Conservation (phyloP, 2,329 filamentous ascomycete genomes). For the Monosporascus sp. region DNA sequence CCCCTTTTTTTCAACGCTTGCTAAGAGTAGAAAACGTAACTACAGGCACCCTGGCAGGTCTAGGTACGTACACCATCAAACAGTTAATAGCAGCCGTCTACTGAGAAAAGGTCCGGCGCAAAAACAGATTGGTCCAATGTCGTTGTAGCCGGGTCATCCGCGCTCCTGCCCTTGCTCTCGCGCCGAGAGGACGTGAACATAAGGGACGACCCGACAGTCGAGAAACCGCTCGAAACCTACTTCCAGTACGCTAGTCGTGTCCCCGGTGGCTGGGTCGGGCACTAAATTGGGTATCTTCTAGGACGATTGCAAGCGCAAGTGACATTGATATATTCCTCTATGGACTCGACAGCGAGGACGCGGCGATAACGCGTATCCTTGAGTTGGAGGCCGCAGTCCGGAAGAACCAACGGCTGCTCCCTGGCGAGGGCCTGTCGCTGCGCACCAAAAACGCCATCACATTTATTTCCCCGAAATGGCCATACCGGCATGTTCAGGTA, state of each 20-base stretch:
- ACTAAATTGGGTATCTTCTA: not conserved
- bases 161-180: not conserved
- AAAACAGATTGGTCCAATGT: slow-evolving; percentile 1
- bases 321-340: slow-evolving; percentile 1
- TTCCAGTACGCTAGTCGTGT: not conserved
- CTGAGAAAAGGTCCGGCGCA: not conserved
- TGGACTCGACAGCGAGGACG: not conserved
- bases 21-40: not conserved
- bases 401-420: not conserved
- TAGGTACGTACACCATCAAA: not conserved
- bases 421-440: slow-evolving; percentile 1
- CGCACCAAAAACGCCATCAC: not conserved
- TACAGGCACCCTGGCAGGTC: not conserved
- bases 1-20: not conserved
- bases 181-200: not conserved
- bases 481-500: not conserved
- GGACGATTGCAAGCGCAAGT: slow-evolving; percentile 2
- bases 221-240: not conserved
- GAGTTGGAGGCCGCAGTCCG: not conserved
- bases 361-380: not conserved
- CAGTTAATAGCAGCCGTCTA: not conserved
- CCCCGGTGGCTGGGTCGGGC: not conserved
- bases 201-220: not conserved
- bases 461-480: slow-evolving; percentile 1
- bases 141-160: not conserved